These are phyloP conservation scores for Crithidia sp. DNA, from an alignment of 208 protist genomes.

Conservation along the genomic window DNA sequence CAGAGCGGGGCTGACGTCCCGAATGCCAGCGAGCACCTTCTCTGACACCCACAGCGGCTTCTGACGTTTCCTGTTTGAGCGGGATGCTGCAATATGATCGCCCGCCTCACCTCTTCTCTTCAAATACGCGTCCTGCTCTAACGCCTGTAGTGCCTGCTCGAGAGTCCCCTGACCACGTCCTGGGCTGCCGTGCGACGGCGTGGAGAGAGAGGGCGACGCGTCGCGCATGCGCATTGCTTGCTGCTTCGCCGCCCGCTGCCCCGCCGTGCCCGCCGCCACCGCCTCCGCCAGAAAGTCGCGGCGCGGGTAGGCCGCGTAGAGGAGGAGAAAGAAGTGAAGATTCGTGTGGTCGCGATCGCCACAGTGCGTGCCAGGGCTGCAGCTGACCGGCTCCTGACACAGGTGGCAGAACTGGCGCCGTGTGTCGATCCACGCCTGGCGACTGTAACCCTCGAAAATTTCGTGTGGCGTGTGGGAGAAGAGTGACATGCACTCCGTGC, in stretches of 20 bases:
- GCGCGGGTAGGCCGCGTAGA: conserved; percentile 73
- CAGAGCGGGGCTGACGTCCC: conserved; percentile 39
- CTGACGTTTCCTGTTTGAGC: neutral
- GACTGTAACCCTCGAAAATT: conserved; percentile 82
- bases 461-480: conserved; percentile 32
- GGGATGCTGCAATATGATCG: no score
- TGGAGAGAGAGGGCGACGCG: neutral
- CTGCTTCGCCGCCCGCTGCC: conserved; percentile 2
- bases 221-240: neutral
- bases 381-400: conserved; percentile 82
- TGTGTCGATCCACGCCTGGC: conserved; percentile 77
- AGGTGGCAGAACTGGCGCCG: conserved; percentile 77
- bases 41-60: conserved; percentile 2
- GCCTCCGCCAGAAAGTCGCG: conserved; percentile 28
- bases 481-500: conserved; percentile 32
- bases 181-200: neutral
- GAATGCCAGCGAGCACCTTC: conserved; percentile 35
- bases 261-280: conserved; percentile 1
- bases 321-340: conserved; percentile 82
- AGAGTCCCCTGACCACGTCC: no score
- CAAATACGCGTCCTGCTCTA: no score
- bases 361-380: conserved; percentile 58
- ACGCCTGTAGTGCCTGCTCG: no score
- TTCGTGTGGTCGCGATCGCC: conserved; percentile 85
- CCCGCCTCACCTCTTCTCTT: no score